A percentile compares a stretch with the other conserved stretches of the same genome.
Conservation (phyloP, 495 filamentous ascomycete species). For the Diplogelasinospora grovesii region DNA sequence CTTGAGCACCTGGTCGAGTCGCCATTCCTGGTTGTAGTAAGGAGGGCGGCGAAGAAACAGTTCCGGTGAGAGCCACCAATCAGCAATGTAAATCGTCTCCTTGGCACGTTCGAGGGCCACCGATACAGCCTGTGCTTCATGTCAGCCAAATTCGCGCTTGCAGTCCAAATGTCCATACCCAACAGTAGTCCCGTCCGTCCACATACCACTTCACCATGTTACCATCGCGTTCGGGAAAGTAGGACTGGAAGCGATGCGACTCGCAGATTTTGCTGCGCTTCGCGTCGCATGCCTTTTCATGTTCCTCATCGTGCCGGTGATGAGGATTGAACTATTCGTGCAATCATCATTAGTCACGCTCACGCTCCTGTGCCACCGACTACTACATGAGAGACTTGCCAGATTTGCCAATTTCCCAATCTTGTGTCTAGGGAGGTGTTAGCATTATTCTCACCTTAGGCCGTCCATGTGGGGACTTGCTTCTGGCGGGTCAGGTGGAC, state of each 20-base stretch:
- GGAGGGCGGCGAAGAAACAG: slow-evolving; percentile 84
- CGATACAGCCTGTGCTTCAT: slow-evolving; percentile 56
- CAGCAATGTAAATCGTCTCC: slow-evolving; percentile 90
- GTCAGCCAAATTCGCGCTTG: not conserved
- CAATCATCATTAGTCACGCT: too few relatives aligned
- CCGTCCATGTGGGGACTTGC: slow-evolving; percentile 19
- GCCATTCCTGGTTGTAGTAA: slow-evolving; percentile 74
- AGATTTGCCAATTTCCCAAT: slow-evolving; percentile 51
- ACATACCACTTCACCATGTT: slow-evolving; percentile 97
- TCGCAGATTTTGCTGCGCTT: slow-evolving; percentile 68
- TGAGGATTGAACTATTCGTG: slow-evolving; percentile 76
- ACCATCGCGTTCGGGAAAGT: slow-evolving; percentile 74
- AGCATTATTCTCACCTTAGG: not conserved
- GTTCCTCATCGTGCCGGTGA: slow-evolving; percentile 90
- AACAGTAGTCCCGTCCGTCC: slow-evolving; percentile 87
- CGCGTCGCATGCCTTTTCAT: slow-evolving; percentile 76
- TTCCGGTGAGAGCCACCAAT: slow-evolving; percentile 97
- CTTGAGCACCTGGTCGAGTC: slow-evolving; percentile 81
- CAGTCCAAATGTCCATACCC: slow-evolving; percentile 39
- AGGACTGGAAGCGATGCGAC: slow-evolving; percentile 77
- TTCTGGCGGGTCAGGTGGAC: slow-evolving; percentile 42
- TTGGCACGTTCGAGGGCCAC: slow-evolving; percentile 78
- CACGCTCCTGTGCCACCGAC: too few relatives aligned
- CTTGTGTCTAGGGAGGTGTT: slow-evolving; percentile 32
- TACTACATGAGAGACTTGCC: slow-evolving; percentile 24